These are phyloP conservation scores for Pythium periplocum DNA, from an alignment of 352 stramenopile species.

Conservation along the genomic window DNA sequence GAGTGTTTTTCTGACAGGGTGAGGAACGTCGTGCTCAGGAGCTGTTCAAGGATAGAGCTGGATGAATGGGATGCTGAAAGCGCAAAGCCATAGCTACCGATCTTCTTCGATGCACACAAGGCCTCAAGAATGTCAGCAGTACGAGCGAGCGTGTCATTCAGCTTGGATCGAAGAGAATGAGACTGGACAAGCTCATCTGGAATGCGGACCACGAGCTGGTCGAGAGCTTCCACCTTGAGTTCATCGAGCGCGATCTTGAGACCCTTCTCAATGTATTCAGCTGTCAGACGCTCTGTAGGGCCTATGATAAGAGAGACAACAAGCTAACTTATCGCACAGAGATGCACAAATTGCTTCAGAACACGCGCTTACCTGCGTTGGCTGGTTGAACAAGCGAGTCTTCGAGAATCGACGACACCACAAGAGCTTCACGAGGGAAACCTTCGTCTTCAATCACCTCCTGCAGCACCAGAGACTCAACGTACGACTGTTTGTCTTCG, in stretches of 20 bases:
- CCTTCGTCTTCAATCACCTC: conserved; percentile 56
- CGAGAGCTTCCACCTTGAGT: conserved; percentile 52
- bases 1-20: conserved; percentile 34
- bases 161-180: conserved; percentile 1
- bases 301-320: conserved; percentile 9
- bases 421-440: conserved; percentile 53
- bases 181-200: conserved; percentile 38
- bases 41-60: conserved; percentile 21
- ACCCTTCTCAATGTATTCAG: conserved; percentile 36
- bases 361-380: conserved; percentile 9
- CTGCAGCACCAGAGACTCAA: conserved; percentile 61
- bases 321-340: background rate
- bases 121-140: conserved; percentile 33
- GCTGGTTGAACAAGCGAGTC: conserved; percentile 40
- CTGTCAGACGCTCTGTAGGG: conserved; percentile 29
- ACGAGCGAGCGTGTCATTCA: conserved; percentile 28
- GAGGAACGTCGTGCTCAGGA: conserved; percentile 41
- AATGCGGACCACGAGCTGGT: conserved; percentile 61
- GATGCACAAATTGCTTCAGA: background rate
- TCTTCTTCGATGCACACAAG: conserved; percentile 33
- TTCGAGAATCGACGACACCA: conserved; percentile 53
- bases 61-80: conserved; percentile 17
- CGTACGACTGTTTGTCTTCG: conserved; percentile 52
- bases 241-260: conserved; percentile 42
- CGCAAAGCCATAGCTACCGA: conserved; percentile 67